phyloP scores from a whole-genome alignment of 352 stramenopile genomes.

The Plasmopara halstedii region DNA sequence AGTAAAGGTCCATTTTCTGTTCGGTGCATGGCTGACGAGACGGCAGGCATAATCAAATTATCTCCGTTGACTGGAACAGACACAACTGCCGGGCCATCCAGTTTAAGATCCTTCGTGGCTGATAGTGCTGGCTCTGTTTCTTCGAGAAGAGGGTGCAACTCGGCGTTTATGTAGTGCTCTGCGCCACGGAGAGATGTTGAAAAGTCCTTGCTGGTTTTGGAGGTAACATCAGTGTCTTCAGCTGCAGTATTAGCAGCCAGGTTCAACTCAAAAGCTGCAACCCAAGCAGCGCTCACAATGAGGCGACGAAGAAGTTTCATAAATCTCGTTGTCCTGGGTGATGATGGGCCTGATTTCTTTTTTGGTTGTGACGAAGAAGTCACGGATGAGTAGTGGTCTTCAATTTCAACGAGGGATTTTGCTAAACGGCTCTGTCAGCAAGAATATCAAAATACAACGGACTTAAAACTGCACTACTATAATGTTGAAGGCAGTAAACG shows the following conservation, averaged over 20 bases:
- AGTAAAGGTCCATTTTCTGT: background rate
- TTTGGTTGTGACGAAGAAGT: too few relatives aligned
- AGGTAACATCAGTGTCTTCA: background rate
- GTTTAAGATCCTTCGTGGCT: background rate
- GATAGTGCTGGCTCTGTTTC: background rate
- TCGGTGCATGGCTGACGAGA: background rate
- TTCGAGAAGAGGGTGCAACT: background rate
- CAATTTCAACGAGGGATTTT: too few relatives aligned
- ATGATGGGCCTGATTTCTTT: too few relatives aligned
- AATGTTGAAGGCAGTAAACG: too few relatives aligned
- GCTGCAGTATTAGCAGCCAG: background rate
- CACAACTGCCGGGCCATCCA: background rate
- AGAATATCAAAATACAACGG: too few relatives aligned
- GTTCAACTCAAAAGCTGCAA: background rate
- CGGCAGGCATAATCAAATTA: background rate
- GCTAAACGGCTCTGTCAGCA: too few relatives aligned
- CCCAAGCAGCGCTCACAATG: background rate
- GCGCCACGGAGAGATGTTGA: background rate
- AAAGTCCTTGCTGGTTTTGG: background rate
- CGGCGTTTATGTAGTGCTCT: background rate
- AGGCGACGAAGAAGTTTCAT: background rate
- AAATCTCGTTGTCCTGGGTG: too few relatives aligned
- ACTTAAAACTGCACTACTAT: too few relatives aligned
- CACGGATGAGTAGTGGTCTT: too few relatives aligned
- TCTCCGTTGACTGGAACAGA: background rate